Base-by-base conservation (phyloP, 169 alveolate species). In the Plasmodium gaboni region DNA sequence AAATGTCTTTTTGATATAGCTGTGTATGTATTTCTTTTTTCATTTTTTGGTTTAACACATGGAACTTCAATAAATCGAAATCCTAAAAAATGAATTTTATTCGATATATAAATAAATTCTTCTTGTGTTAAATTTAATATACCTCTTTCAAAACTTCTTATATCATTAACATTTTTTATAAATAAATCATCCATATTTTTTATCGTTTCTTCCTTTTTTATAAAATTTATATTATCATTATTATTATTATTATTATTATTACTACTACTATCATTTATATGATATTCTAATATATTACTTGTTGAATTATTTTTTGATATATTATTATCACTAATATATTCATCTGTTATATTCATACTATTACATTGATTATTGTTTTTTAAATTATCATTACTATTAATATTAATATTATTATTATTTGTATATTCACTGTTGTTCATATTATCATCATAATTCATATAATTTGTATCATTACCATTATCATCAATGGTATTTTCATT, bases 1-100 rank as follows among this genome's bases (percentile, higher is more conserved):
- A 86, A 71, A 48, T 86, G 92, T 9, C 92, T 69, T 64, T 86
- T 86, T 4, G 92, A 86, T 70, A 86, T 51, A 12, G 86, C 59
- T 19, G 73, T 60, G n/a, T 24, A 69, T 6, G 87, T 86, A 15
- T 71, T 86, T 71, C 87, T 86, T 64, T 71, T 86, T 60, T 86
- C 92, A 7, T 22, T 24, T 46, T 28, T 71, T 1, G 51, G 3
- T 42, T 86, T 86, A 61, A 59, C 87, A 46, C 64, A 70, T 10
- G 87, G 74, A 8, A 86, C 19, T 86, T 86, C 92, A 71, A 59
- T 26, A 86, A 86, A 86, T 70, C 92, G 86, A 86, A 86, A 86
- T 42, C 92, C 92, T 22, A 86, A 86, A 64, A 48, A 38, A 38
- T 86, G 60, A 5, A 86, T 44, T 86, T 44, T 53, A 42, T 86